A percentile compares a stretch with the other conserved stretches of the same genome.
Evolutionary conservation across 176 grass and related monocot species (phyloP).

Genomic region (Oryza meridionalis): DNA sequence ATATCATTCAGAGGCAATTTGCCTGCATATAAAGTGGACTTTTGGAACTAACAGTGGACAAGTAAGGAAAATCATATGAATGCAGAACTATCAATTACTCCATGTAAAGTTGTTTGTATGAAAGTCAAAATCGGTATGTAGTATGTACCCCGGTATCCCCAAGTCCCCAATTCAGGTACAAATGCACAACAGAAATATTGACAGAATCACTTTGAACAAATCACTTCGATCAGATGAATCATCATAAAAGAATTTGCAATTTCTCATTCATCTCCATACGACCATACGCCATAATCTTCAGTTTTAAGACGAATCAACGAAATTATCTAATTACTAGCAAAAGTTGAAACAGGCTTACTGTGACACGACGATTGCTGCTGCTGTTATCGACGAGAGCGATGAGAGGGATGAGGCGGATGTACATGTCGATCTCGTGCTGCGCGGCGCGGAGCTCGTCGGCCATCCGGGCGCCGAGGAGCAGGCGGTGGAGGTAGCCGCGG

Average conservation of each 20-base stretch:
- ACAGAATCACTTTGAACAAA: not conserved
- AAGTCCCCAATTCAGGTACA: not conserved
- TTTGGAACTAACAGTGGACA: not conserved
- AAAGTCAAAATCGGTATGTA: not conserved
- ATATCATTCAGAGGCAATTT: not conserved
- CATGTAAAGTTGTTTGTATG: not conserved
- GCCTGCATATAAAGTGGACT: not conserved
- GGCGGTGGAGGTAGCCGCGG: too few relatives aligned
- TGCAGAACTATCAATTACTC: not conserved
- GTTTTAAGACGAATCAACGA: not conserved
- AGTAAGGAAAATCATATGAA: not conserved
- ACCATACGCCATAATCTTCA: not conserved
- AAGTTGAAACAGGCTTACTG: not conserved
- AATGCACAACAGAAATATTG: not conserved
- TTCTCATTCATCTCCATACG: not conserved
- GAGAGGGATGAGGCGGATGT: constrained; percentile 60
- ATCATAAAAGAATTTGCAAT: not conserved
- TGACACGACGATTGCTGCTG: not conserved
- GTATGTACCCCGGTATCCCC: too few relatives aligned
- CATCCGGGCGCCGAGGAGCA: too few relatives aligned
- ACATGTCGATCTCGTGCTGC: not conserved
- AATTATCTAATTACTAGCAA: not conserved
- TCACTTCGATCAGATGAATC: not conserved
- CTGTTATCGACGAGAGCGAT: constrained; percentile 51
- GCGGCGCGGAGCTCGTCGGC: too few relatives aligned